Evolutionary conservation across 2,329 filamentous ascomycete genomes (phyloP), one percentile per base, ranked within the genome.

Genomic region (Penicillium fuscoglaucum): DNA sequence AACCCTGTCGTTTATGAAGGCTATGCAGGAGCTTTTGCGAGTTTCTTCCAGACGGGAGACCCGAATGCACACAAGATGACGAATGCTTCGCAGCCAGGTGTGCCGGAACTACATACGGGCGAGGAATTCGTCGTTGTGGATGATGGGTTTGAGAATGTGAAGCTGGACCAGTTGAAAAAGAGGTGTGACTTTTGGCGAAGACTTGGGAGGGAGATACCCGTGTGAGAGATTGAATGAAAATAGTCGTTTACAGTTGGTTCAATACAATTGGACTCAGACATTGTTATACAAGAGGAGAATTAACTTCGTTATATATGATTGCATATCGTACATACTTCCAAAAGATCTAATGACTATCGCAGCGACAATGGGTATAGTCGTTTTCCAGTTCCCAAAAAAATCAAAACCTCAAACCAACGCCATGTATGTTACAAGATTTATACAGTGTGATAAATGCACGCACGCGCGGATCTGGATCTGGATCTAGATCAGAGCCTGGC

Each of bases 401-500:
- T 49, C 49, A 56, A 55, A 58, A 53, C 50, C 49, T 55, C 33
- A 50, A 57, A 51, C 21, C 35, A 66, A 65, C 61, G 62, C 62
- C 64, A 53, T 43, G 41, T 61, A 65, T 66, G 58, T 47, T 66
- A 66, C 61, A 66, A 28, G 40, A 31, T 61, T 61, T 63, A 60
- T 59, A 62, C 52, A 63, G 44, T 31, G 41, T 52, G 29, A 15
- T 55, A 26, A 45, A 57, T 48, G 47, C 49, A 57, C 43, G 37
- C 28, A 48, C 50, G 26, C 49, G 37, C 15, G 37, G 4, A 35
- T 50, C 45, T 35, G 29, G 6, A 56, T 45, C 40, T 43, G 4
- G 4, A 49, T 56, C 62, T 82, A 91, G 58, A 92, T 89, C 68
- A 93, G 78, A 41, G 90, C 89, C 73, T 91, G 87, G 50, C 90